phyloP scores from a whole-genome alignment of 2,329 filamentous ascomycete genomes.

The Ceratocystis cubensis region DNA sequence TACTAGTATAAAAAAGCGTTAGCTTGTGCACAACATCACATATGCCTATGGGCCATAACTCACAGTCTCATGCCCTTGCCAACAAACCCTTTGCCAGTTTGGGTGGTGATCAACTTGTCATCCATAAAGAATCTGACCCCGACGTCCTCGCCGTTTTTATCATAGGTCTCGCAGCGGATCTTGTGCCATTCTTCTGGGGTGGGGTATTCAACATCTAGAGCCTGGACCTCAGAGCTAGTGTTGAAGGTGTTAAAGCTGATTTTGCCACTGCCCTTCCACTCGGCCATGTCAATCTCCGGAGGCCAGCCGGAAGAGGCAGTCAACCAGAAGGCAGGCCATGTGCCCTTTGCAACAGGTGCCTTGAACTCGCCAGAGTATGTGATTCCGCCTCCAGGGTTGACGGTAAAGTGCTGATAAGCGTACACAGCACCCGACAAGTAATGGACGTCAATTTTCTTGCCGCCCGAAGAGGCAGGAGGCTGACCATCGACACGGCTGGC shows the following conservation, averaged over 20 bases:
- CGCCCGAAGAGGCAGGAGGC: conserved; percentile 29
- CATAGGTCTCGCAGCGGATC: conserved; percentile 39
- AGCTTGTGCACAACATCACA: conserved; percentile 3
- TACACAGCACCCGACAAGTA: conserved; percentile 39
- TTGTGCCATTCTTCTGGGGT: conserved; percentile 37
- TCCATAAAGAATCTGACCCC: conserved; percentile 44
- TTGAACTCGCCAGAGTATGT: conserved; percentile 33
- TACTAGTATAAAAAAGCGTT: conserved; percentile 25
- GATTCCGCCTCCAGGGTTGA: conserved; percentile 30
- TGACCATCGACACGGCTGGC: conserved; percentile 35
- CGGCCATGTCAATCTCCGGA: conserved; percentile 47
- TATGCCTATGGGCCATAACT: conserved; percentile 21
- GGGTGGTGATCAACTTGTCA: conserved; percentile 36
- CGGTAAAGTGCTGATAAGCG: conserved; percentile 32
- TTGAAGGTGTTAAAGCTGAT: conserved; percentile 46
- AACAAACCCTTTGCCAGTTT: conserved; percentile 38
- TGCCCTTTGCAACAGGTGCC: conserved; percentile 33
- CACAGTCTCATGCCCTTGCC: conserved; percentile 36
- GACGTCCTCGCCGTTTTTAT: conserved; percentile 40
- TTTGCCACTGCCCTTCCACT: conserved; percentile 48
- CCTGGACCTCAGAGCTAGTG: conserved; percentile 35
- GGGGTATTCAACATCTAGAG: conserved; percentile 38
- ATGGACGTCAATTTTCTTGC: conserved; percentile 34
- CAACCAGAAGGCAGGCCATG: conserved; percentile 49
- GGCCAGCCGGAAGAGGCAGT: conserved; percentile 44